These are phyloP conservation scores for Globisporangium uncinulatum DNA, from an alignment of 352 stramenopile species.

Conservation along the genomic window DNA sequence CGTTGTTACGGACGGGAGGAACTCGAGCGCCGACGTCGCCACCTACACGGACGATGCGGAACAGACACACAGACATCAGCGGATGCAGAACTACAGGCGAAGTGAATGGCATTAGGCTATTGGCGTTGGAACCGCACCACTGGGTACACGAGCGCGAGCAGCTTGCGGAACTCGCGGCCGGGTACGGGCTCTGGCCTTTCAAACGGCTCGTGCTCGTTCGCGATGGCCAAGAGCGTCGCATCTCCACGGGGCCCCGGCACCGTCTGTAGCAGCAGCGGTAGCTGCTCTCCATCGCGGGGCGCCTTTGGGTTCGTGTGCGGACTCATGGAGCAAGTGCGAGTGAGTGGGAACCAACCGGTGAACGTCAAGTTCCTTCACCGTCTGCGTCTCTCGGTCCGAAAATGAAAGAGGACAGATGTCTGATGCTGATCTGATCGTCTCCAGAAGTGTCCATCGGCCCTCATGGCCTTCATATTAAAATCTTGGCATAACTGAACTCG, in stretches of 20 bases:
- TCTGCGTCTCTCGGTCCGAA: too few species aligned
- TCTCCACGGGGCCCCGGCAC: conserved; percentile 3
- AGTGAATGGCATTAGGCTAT: not conserved
- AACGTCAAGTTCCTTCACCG: too few species aligned
- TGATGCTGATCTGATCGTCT: too few species aligned
- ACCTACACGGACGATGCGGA: conserved; percentile 5
- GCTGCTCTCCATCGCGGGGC: not conserved
- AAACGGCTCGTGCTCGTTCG: conserved; percentile 21
- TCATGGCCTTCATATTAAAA: too few species aligned
- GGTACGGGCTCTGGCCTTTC: conserved; percentile 15
- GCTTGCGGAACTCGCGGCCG: conserved; percentile 15
- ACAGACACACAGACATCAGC: not conserved
- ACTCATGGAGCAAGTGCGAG: too few species aligned
- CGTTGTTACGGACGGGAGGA: conserved; percentile 41
- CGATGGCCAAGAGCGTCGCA: conserved; percentile 10
- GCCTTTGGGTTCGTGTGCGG: not conserved
- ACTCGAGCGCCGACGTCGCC: conserved; percentile 42
- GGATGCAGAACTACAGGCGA: too few species aligned
- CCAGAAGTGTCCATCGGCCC: too few species aligned
- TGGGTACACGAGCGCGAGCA: conserved; percentile 21
- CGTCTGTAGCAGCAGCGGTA: not conserved
- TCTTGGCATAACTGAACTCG: too few species aligned
- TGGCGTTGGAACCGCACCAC: too few species aligned
- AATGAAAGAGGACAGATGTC: too few species aligned
- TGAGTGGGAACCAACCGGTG: too few species aligned